A percentile compares a stretch with the other conserved stretches of the same genome.
These are phyloP conservation scores for Pugionium cornutum DNA, from an alignment of 345 rosid species.

Conservation along the genomic window DNA sequence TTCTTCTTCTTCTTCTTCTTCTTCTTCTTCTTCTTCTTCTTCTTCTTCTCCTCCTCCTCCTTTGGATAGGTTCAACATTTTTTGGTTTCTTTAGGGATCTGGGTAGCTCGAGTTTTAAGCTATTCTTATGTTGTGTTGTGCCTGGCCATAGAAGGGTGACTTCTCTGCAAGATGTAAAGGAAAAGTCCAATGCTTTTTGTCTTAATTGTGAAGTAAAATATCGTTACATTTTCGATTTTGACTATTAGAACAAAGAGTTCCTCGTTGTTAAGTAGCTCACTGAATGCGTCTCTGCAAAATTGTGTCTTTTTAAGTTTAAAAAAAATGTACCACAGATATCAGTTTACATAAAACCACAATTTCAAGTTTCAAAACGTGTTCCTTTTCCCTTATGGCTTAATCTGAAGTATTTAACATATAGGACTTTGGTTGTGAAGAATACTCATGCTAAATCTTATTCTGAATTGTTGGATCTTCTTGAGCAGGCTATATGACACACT, in stretches of 20 bases:
- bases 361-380: too few species aligned
- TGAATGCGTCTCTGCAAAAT: not conserved
- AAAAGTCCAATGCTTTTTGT: not conserved
- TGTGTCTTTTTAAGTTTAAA: not conserved
- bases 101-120: too few species aligned
- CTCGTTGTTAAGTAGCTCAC: not conserved
- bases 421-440: not conserved
- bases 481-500: conserved; percentile 6
- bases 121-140: not conserved
- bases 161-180: too few species aligned
- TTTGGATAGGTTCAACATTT: too few species aligned
- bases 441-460: not conserved
- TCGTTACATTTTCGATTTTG: not conserved
- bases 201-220: not conserved
- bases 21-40: too few species aligned
- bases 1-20: too few species aligned
- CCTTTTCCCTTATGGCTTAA: too few species aligned
- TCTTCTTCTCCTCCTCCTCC: too few species aligned
- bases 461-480: not conserved
- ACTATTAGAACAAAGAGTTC: not conserved
- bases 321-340: not conserved
- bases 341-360: too few species aligned
- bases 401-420: too few species aligned
- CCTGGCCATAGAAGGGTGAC: not conserved
- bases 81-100: too few species aligned